Conservation (phyloP, 257 asterid species). For the Plantago elongata region DNA sequence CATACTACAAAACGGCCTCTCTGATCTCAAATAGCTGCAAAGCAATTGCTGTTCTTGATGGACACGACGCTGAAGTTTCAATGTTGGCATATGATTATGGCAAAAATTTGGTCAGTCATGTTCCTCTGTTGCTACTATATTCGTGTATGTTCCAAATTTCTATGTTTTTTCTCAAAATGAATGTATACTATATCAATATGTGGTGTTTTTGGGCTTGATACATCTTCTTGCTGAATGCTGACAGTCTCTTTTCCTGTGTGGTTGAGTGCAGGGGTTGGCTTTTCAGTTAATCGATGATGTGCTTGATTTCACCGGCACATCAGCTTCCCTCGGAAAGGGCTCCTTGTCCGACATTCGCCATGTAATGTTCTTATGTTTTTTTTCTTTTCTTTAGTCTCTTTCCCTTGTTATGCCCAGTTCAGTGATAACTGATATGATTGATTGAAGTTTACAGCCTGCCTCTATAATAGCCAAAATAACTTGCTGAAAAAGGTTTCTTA, state of each 20-base stretch:
- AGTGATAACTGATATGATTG: too few species aligned
- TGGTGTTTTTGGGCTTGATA: too few species aligned
- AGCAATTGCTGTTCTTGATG: slow-evolving; percentile 87
- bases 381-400: background rate
- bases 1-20: slow-evolving; percentile 90
- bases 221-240: too few species aligned
- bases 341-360: slow-evolving; percentile 92
- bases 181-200: too few species aligned
- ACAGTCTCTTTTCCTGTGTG: background rate
- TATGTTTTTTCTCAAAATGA: too few species aligned
- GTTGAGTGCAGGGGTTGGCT: slow-evolving; percentile 73
- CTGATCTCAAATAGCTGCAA: slow-evolving; percentile 93
- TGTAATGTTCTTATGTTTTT: slow-evolving; percentile 34
- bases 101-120: slow-evolving; percentile 67
- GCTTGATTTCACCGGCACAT: slow-evolving; percentile 93
- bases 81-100: slow-evolving; percentile 83
- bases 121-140: too few species aligned
- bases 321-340: slow-evolving; percentile 87
- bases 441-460: too few species aligned
- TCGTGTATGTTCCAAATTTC: too few species aligned
- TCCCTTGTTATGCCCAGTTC: background rate
- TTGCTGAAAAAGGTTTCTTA: background rate
- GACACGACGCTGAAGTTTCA: slow-evolving; percentile 87
- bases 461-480: too few species aligned
- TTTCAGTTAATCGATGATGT: slow-evolving; percentile 89